Evolutionary conservation across 768 basidiomycete species (phyloP), one percentile per base, ranked within the genome.

Genomic region (Coprinopsis cinerea): DNA sequence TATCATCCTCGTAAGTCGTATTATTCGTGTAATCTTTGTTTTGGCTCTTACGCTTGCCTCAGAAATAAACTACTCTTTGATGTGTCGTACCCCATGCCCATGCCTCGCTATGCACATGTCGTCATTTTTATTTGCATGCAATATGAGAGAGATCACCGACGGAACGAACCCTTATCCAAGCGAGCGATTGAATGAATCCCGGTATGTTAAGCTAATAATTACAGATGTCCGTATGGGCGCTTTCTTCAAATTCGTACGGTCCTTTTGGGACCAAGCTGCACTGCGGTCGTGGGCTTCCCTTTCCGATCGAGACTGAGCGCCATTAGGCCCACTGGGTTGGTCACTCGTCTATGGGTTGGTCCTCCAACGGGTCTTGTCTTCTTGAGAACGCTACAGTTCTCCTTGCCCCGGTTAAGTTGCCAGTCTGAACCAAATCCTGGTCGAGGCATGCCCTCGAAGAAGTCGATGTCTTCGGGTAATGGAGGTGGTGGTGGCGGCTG

Each of bases 1-100:
- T 75, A 93, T 95, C 69, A 93, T 97, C 74, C 71, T 91, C 68
- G 89, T 92, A 63, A 57, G 86, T 74, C 32, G 44, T 14, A 17
- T 22, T 24, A 28, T 54, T 26, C 53, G 35, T 7, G 23, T 30
- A 45, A 13, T 37, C 17, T 17, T 24, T 24, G 24, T 27, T 20
- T 47, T 43, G 52, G 28, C 55, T 55, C 49, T 39, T 40, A 44
- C 37, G 7, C 44, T 41, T 22, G 55, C 17, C 37, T 24, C 49
- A 70, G 66, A 68, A 68, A 68, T 68, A 68, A 65, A 64, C 44
- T 55, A 53, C 50, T 49, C 51, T 55, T 27, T 60, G 9, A 34
- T 30, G 34, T 27, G 52, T 52, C 52, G 30, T 56, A 23, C 44
- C 44, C 9, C 48, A 48, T 49, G 30, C 6, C 53, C 59, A 60